phyloP scores from a whole-genome alignment of 1,284 basidiomycete species.

The Schizopora paradoxa region DNA sequence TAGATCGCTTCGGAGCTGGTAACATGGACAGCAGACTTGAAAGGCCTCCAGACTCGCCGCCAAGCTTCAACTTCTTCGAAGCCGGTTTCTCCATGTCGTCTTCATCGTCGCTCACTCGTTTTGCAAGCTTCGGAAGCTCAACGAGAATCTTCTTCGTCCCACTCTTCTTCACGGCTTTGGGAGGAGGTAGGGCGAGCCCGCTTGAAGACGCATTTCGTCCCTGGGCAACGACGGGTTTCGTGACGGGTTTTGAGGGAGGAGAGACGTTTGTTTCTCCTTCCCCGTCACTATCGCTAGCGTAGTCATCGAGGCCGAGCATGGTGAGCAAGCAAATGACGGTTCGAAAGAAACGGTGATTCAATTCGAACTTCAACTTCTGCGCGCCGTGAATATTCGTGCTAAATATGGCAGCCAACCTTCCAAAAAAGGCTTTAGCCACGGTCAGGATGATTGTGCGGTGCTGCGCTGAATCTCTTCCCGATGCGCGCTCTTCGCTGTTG shows the following conservation, averaged over 20 bases:
- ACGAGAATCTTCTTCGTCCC: constrained; percentile 65
- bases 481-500: no score
- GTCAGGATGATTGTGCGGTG: no score
- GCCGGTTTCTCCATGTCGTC: constrained; percentile 40
- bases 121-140: constrained; percentile 50
- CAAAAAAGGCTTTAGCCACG: no score
- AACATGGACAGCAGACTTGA: constrained; percentile 70
- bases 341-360: no score
- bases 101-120: constrained; percentile 37
- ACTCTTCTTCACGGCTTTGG: constrained; percentile 31
- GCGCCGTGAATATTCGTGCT: no score
- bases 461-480: no score
- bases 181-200: constrained; percentile 31
- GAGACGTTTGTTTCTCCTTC: constrained; percentile 35
- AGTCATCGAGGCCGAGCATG: constrained; percentile 72
- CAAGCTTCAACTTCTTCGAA: constrained; percentile 53
- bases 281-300: constrained; percentile 63
- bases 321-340: no score
- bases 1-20: constrained; percentile 63
- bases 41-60: constrained; percentile 46
- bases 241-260: constrained; percentile 8
- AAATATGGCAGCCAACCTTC: no score
- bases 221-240: constrained; percentile 17
- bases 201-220: constrained; percentile 23
- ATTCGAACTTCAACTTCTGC: no score